phyloP scores from a whole-genome alignment of 768 basidiomycete species.

The Kwoniella pini region DNA sequence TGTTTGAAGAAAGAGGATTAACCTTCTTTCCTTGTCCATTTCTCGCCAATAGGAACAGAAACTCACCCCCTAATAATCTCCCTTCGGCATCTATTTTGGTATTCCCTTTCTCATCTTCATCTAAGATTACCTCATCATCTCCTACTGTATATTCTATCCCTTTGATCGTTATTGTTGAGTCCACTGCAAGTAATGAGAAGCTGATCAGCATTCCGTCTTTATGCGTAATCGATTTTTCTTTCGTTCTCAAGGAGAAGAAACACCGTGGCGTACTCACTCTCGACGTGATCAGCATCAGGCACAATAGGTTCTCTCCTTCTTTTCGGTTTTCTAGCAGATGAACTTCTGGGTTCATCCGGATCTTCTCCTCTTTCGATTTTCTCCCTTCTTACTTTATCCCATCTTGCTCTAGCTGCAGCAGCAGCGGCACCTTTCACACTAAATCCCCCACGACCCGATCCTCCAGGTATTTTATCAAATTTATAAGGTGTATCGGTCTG shows the following conservation, averaged over 20 bases:
- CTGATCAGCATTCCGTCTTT: background rate
- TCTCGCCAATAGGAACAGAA: too few species aligned
- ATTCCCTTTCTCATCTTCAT: conserved; percentile 81
- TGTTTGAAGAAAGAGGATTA: conserved; percentile 48
- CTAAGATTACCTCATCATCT: conserved; percentile 83
- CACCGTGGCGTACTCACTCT: conserved; percentile 7
- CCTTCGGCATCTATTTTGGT: conserved; percentile 87
- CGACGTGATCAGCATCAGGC: conserved; percentile 22
- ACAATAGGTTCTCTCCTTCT: conserved; percentile 17
- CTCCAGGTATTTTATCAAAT: conserved; percentile 41
- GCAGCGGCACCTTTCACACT: conserved; percentile 43
- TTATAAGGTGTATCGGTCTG: conserved; percentile 36
- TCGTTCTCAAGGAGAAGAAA: too few species aligned
- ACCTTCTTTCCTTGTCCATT: too few species aligned
- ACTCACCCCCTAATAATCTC: conserved; percentile 76
- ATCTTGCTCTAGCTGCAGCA: conserved; percentile 51
- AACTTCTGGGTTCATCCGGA: conserved; percentile 30
- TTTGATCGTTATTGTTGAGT: conserved; percentile 58
- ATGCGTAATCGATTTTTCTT: background rate
- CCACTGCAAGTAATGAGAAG: conserved; percentile 11
- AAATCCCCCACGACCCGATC: conserved; percentile 53
- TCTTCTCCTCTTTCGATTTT: conserved; percentile 53
- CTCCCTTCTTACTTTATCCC: conserved; percentile 55
- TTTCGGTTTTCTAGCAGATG: conserved; percentile 20
- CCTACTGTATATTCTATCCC: conserved; percentile 76